A percentile compares a stretch with the other conserved stretches of the same genome.
These are phyloP conservation scores for Cladophialophora psammophila DNA, from an alignment of 2,329 filamentous ascomycete species.

Conservation along the genomic window DNA sequence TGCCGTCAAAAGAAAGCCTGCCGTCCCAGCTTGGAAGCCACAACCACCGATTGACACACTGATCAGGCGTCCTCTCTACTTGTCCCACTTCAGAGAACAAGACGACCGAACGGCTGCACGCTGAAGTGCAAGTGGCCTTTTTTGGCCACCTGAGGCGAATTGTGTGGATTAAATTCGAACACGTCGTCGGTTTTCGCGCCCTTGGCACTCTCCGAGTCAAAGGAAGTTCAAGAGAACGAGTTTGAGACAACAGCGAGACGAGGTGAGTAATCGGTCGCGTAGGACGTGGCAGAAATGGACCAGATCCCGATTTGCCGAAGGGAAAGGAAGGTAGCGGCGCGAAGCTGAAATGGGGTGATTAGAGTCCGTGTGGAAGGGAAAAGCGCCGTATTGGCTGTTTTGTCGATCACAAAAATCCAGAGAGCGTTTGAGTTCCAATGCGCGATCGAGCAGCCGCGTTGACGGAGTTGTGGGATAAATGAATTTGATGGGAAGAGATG, in stretches of 20 bases:
- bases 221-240: background rate
- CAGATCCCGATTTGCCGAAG: background rate
- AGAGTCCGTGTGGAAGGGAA: background rate
- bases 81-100: background rate
- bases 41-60: background rate
- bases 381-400: background rate
- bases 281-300: background rate
- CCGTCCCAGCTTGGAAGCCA: background rate
- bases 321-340: background rate
- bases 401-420: background rate
- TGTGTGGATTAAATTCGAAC: constrained; percentile 1
- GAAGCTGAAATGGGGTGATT: background rate
- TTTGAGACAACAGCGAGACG: background rate
- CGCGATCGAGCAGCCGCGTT: constrained; percentile 9
- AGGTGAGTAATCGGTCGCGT: background rate
- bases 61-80: background rate
- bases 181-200: constrained; percentile 6
- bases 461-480: constrained; percentile 6
- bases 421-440: constrained; percentile 10
- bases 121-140: background rate
- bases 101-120: background rate
- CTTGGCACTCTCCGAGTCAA: background rate
- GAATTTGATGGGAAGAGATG: constrained; percentile 31
- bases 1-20: constrained; percentile 6
- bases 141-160: background rate